phyloP scores from a whole-genome alignment of 495 filamentous ascomycete species.

The Penicillium taxi region DNA sequence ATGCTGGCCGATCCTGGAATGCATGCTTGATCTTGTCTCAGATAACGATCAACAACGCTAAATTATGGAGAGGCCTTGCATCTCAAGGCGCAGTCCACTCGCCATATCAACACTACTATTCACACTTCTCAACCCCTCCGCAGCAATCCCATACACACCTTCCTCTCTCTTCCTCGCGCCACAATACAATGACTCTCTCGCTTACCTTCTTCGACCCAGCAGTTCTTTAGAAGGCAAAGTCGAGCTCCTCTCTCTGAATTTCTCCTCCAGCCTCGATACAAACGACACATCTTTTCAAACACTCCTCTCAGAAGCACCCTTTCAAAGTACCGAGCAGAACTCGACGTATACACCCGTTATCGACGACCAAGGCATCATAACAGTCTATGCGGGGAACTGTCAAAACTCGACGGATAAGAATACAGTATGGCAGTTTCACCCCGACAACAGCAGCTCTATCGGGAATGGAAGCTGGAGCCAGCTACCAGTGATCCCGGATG shows the following conservation, averaged over 20 bases:
- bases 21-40: conserved; percentile 23
- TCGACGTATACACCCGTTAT: conserved; percentile 56
- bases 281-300: conserved; percentile 46
- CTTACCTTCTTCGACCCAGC: conserved; percentile 54
- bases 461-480: conserved; percentile 53
- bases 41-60: conserved; percentile 12
- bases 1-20: conserved; percentile 27
- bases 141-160: conserved; percentile 63
- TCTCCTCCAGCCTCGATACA: conserved; percentile 47
- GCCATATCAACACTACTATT: conserved; percentile 16
- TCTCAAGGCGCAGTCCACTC: conserved; percentile 11
- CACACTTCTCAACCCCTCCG: conserved; percentile 10
- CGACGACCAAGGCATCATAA: conserved; percentile 56
- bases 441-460: conserved; percentile 25
- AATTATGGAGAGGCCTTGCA: conserved; percentile 19
- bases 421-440: conserved; percentile 49
- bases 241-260: conserved; percentile 56
- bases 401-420: conserved; percentile 28
- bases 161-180: conserved; percentile 56
- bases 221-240: conserved; percentile 31
- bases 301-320: conserved; percentile 57
- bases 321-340: conserved; percentile 37
- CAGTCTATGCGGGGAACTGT: conserved; percentile 65
- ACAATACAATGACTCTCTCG: conserved; percentile 36
- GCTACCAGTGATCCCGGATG: conserved; percentile 15